phyloP scores from a whole-genome alignment of 2,329 filamentous ascomycete species.

The Colletotrichum sp. region DNA sequence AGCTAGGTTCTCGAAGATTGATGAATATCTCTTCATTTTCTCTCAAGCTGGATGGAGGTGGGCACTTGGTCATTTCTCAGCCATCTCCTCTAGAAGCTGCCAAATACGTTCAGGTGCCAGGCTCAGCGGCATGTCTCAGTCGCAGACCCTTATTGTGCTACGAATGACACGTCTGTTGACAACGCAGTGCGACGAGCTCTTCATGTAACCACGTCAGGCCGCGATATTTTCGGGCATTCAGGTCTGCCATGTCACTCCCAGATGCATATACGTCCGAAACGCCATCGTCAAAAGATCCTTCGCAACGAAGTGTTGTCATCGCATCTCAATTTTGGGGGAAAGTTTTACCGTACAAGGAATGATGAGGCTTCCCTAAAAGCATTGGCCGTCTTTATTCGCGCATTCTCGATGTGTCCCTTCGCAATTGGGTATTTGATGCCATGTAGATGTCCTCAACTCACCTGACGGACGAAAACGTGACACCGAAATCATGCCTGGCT shows the following conservation, averaged over 20 bases:
- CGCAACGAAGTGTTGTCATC: neutral
- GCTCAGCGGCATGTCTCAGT: neutral
- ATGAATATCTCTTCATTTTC: neutral
- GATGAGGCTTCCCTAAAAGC: neutral
- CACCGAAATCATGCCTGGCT: neutral
- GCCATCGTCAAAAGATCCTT: neutral
- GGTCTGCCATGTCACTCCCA: neutral
- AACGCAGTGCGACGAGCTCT: neutral
- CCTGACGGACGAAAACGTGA: neutral
- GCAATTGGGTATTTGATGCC: neutral
- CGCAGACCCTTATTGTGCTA: neutral
- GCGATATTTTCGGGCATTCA: neutral
- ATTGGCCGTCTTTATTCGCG: neutral
- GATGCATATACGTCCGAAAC: neutral
- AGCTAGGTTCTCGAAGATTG: neutral
- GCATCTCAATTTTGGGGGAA: neutral
- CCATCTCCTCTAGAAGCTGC: neutral
- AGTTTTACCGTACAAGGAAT: neutral
- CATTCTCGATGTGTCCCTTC: neutral
- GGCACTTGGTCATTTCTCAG: rapidly evolving
- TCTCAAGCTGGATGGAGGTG: neutral
- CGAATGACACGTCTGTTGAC: neutral
- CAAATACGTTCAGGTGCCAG: neutral
- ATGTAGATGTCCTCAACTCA: neutral
- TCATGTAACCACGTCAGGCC: neutral